Percentiles rank a stretch among this genome's conserved stretches.
Conservation (phyloP, 2,329 filamentous ascomycete species). For the Diaporthe sp. region DNA sequence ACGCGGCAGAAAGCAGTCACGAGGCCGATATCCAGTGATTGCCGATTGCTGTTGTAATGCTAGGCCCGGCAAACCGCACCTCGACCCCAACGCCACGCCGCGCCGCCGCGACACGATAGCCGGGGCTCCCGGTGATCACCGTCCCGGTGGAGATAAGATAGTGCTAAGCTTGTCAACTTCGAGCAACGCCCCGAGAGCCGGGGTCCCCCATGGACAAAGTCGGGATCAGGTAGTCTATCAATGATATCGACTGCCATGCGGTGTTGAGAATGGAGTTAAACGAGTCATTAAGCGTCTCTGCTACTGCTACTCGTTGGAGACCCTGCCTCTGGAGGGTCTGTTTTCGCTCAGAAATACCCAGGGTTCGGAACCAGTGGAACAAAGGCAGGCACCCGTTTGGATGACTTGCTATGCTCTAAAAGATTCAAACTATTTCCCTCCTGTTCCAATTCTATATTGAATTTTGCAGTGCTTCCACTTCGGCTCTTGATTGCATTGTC, state of each 20-base stretch:
- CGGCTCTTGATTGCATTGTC: background rate
- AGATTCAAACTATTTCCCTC: background rate
- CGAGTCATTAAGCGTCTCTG: background rate
- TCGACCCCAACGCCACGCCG: background rate
- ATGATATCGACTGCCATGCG: background rate
- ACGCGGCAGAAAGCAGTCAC: conserved; percentile 9
- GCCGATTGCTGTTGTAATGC: background rate
- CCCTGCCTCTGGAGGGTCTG: too few species aligned
- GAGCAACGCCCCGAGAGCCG: background rate
- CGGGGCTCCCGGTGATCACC: conserved; percentile 7
- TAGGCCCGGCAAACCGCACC: background rate
- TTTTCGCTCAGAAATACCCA: background rate
- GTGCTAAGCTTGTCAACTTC: background rate
- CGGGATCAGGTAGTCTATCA: background rate
- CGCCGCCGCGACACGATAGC: conserved; percentile 1
- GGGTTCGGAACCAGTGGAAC: background rate
- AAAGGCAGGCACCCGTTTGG: background rate
- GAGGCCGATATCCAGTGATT: background rate
- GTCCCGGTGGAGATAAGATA: conserved; percentile 27
- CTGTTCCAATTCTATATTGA: background rate
- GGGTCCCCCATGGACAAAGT: background rate
- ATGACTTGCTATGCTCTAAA: too few species aligned
- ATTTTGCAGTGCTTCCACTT: background rate
- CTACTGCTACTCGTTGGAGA: background rate
- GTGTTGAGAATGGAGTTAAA: background rate